Conservation (phyloP, 805 yeast genomes). For the Hanseniaspora nectarophila region DNA sequence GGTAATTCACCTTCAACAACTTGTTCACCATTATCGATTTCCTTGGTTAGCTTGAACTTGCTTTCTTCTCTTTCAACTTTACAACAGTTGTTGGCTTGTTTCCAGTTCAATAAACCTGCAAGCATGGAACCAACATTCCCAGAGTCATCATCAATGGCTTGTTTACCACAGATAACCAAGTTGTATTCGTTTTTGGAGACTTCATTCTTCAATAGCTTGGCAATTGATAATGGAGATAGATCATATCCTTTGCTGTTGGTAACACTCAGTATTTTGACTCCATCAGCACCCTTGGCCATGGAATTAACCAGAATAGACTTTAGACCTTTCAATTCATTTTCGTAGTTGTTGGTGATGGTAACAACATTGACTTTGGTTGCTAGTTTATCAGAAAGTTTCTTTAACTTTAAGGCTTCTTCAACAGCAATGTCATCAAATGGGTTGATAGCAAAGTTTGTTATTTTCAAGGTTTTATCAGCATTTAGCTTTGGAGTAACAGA, state of each 20-base stretch:
- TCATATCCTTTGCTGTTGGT: constrained; percentile 45
- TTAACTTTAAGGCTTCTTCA: constrained; percentile 80
- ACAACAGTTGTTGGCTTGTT: constrained; percentile 91
- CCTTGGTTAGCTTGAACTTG: constrained; percentile 63
- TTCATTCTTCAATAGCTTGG: constrained; percentile 66
- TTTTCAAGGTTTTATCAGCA: constrained; percentile 70
- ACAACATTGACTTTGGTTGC: constrained; percentile 85
- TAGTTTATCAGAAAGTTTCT: constrained; percentile 47
- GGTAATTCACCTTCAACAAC: constrained; percentile 69
- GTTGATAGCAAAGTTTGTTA: constrained; percentile 75
- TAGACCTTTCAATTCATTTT: constrained; percentile 60
- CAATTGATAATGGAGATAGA: constrained; percentile 80
- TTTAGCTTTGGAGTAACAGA: constrained; percentile 80
- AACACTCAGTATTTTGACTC: constrained; percentile 65
- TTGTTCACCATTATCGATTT: constrained; percentile 91
- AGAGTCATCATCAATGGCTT: constrained; percentile 89
- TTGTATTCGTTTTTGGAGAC: constrained; percentile 63
- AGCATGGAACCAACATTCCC: constrained; percentile 95
- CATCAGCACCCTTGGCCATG: constrained; percentile 88
- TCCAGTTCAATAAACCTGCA: constrained; percentile 89
- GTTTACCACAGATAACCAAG: constrained; percentile 84
- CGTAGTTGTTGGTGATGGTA: constrained; percentile 36
- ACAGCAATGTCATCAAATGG: constrained; percentile 98
- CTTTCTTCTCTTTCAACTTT: constrained; percentile 56
- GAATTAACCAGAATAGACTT: constrained; percentile 83